Base-by-base conservation (phyloP, 139 green algal genomes). In the Limnomonas spitsbergensis region DNA sequence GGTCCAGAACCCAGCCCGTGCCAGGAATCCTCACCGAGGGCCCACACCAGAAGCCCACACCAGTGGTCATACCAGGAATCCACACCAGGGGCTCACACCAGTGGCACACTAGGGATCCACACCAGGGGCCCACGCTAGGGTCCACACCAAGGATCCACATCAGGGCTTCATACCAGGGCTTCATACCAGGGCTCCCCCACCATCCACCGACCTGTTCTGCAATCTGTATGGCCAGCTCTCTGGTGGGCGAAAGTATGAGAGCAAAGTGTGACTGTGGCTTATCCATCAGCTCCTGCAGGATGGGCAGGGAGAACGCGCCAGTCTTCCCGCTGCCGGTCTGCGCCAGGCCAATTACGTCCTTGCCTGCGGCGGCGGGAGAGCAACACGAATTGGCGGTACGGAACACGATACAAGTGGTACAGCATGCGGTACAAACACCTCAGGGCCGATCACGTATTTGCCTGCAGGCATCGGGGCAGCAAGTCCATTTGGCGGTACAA, bases 181-280 rank as follows among this genome's bases (percentile, higher is more conserved):
- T n/a, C n/a, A n/a, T n/a, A n/a, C n/a, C n/a, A n/a, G n/a, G n/a
- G n/a, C n/a, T n/a, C n/a, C 47, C 20, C 47, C 95, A 93, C 32
- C 98, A 79, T 3, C 93, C 89, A 73, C 98, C 91, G 83, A 98
- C 97, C 85, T 98, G 95, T 86, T 99, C 96, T 2, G 91, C 81
- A 69, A 99, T 99, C 84, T 99, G 96, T 56, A 99, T 98, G 61
- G 96, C 96, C 74, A 99, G 90, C 88, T 99, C 96, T 6, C 94
- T 84, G 0, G 96, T 99, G 38, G 96, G 96, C 0, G 93, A 96
- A 37, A 99, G 87, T n/a, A 98, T 89, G 38, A 98, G 88, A 20
- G 93, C 93, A 84, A 95, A 99, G 9, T 97, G 84, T 38, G 92
- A 87, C 81, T 95, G 90, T 2, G 94, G 94, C 79, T 93, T 95